phyloP scores from a whole-genome alignment of 1,139 yeast genomes.

The Sugiyamaella paludigena region DNA sequence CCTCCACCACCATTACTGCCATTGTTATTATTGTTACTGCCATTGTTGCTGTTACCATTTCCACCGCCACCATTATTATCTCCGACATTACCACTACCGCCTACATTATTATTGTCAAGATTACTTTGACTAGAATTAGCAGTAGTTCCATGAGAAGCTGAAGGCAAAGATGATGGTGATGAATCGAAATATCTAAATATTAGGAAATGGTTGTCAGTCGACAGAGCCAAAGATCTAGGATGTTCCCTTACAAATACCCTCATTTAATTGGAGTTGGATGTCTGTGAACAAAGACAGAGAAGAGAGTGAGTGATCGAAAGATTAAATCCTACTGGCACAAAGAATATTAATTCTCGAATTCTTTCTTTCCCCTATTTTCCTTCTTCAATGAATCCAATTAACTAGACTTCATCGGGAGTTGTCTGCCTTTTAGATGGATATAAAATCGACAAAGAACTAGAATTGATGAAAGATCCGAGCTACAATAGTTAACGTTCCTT shows the following conservation, averaged over 20 bases:
- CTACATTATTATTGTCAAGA: slow-evolving; percentile 14
- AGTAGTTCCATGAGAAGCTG: slow-evolving; percentile 14
- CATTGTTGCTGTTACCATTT: slow-evolving; percentile 1
- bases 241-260: slow-evolving; percentile 35
- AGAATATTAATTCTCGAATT: too few relatives aligned
- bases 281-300: too few relatives aligned
- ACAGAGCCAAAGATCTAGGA: slow-evolving; percentile 40
- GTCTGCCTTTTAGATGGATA: too few relatives aligned
- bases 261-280: slow-evolving; percentile 24
- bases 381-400: too few relatives aligned
- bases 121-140: slow-evolving; percentile 6
- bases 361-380: too few relatives aligned
- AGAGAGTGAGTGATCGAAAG: too few relatives aligned
- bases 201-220: slow-evolving; percentile 35
- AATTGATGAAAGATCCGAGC: too few relatives aligned
- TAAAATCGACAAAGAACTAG: too few relatives aligned
- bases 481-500: too few relatives aligned
- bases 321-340: too few relatives aligned
- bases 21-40: slow-evolving; percentile 1
- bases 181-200: slow-evolving; percentile 35
- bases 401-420: too few relatives aligned
- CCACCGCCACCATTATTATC: neutral
- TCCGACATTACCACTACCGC: neutral
- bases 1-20: neutral
- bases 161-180: neutral